Evolutionary conservation across 805 yeast genomes (phyloP).

Genomic region (Saccharomyces paradoxus): DNA sequence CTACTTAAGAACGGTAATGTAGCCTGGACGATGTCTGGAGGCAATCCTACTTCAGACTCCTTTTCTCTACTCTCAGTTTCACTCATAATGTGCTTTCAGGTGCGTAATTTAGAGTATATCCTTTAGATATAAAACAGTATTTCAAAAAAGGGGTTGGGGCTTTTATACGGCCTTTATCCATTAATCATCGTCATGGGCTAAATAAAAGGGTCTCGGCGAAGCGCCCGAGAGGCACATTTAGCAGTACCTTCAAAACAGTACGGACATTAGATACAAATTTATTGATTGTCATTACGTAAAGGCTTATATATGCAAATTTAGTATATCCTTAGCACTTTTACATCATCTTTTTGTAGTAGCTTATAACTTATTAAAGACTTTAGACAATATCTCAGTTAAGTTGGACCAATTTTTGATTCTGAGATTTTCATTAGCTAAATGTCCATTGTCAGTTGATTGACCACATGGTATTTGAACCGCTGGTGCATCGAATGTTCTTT

Average conservation of each 20-base stretch:
- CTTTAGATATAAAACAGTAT: neutral
- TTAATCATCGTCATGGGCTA: neutral
- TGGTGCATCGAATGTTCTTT: constrained; percentile 71
- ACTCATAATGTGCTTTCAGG: neutral
- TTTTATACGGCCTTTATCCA: neutral
- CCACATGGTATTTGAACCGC: constrained; percentile 97
- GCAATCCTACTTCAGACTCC: constrained; percentile 6
- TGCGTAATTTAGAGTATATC: neutral
- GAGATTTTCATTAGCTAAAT: constrained; percentile 77
- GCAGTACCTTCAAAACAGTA: neutral
- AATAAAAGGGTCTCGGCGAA: neutral
- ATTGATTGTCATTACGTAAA: neutral
- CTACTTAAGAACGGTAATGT: constrained; percentile 24
- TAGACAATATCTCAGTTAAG: constrained; percentile 54
- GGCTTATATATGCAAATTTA: neutral
- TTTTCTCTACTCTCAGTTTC: neutral
- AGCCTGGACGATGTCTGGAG: constrained; percentile 28
- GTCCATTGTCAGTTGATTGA: constrained; percentile 90
- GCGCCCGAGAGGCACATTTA: neutral
- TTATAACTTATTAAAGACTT: constrained; percentile 39
- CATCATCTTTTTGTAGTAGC: neutral
- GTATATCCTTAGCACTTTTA: neutral
- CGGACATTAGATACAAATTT: neutral
- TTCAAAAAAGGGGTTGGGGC: neutral
- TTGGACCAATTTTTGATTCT: constrained; percentile 72